These are phyloP conservation scores for Pseudoneurospora amorphoporcata DNA, from an alignment of 495 filamentous ascomycete genomes.

Conservation along the genomic window DNA sequence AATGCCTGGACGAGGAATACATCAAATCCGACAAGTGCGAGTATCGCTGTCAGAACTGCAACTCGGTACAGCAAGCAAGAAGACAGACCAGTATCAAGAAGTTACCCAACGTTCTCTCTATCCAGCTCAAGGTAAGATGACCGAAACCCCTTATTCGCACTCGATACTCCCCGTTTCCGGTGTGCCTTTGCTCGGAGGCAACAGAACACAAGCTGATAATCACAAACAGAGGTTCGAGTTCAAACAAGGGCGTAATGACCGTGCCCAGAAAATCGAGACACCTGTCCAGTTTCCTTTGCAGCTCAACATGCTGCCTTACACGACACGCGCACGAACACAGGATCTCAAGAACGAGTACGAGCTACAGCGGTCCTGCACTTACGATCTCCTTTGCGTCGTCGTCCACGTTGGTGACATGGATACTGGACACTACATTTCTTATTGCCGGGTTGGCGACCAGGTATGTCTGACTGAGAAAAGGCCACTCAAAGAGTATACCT, in stretches of 20 bases:
- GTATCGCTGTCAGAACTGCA: slow-evolving; percentile 72
- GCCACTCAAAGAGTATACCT: neutral
- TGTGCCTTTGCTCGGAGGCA: neutral
- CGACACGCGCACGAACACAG: slow-evolving; percentile 42
- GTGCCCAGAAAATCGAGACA: slow-evolving; percentile 68
- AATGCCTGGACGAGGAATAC: slow-evolving; percentile 73
- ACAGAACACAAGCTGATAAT: neutral
- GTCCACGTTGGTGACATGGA: slow-evolving; percentile 84
- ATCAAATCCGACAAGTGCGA: slow-evolving; percentile 66
- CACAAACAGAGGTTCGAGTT: slow-evolving; percentile 63
- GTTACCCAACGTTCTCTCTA: slow-evolving; percentile 76
- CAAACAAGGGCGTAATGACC: slow-evolving; percentile 43
- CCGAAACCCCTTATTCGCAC: neutral
- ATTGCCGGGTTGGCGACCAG: slow-evolving; percentile 66
- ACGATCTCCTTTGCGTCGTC: slow-evolving; percentile 75
- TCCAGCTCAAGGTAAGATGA: slow-evolving; percentile 71
- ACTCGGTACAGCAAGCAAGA: slow-evolving; percentile 57
- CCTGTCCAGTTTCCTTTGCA: slow-evolving; percentile 75
- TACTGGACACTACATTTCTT: slow-evolving; percentile 81
- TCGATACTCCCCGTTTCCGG: neutral
- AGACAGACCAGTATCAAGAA: slow-evolving; percentile 72
- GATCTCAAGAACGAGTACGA: slow-evolving; percentile 36
- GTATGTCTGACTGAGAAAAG: slow-evolving; percentile 31
- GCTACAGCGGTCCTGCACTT: slow-evolving; percentile 48
- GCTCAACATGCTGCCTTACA: slow-evolving; percentile 82